Percentiles rank a stretch among this genome's conserved stretches.
Conservation (phyloP, 2,329 filamentous ascomycete species). For the Plenodomus biglobosus region DNA sequence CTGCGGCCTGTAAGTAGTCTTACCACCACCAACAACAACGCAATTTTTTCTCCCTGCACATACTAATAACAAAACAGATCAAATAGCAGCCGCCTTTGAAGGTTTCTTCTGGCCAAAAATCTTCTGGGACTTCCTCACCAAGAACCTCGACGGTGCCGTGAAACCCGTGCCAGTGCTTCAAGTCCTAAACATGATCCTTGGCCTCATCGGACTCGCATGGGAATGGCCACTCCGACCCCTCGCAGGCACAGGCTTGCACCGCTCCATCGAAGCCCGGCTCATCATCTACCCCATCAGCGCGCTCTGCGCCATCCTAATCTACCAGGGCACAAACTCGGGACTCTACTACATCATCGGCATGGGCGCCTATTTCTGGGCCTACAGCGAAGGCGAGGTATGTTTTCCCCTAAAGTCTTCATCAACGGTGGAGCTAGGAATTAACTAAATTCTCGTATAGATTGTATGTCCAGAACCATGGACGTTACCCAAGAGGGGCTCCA, state of each 20-base stretch:
- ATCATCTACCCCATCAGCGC: slow-evolving; percentile 78
- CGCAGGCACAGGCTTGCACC: slow-evolving; percentile 76
- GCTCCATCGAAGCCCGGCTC: slow-evolving; percentile 83
- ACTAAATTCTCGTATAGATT: slow-evolving; percentile 39
- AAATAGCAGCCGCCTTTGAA: slow-evolving; percentile 79
- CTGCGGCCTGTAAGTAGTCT: slow-evolving; percentile 71
- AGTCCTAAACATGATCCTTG: slow-evolving; percentile 83
- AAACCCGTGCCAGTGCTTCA: slow-evolving; percentile 88
- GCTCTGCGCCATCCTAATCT: slow-evolving; percentile 74
- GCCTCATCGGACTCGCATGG: slow-evolving; percentile 75
- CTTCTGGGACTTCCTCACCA: slow-evolving; percentile 96
- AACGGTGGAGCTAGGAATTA: no score
- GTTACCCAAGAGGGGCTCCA: slow-evolving; percentile 49
- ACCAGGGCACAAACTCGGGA: slow-evolving; percentile 89
- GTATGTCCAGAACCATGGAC: slow-evolving; percentile 55
- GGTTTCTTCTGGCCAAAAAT: slow-evolving; percentile 98
- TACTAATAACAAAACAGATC: slow-evolving; percentile 59
- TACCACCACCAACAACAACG: background rate
- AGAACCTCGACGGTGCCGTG: slow-evolving; percentile 81
- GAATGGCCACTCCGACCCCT: slow-evolving; percentile 83
- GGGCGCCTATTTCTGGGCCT: slow-evolving; percentile 92
- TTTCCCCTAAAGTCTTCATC: no score
- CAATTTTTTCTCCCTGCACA: background rate
- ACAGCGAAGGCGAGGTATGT: slow-evolving; percentile 92
- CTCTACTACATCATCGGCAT: slow-evolving; percentile 89